phyloP scores from a whole-genome alignment of 345 rosid species.

The Sonneratia alba region DNA sequence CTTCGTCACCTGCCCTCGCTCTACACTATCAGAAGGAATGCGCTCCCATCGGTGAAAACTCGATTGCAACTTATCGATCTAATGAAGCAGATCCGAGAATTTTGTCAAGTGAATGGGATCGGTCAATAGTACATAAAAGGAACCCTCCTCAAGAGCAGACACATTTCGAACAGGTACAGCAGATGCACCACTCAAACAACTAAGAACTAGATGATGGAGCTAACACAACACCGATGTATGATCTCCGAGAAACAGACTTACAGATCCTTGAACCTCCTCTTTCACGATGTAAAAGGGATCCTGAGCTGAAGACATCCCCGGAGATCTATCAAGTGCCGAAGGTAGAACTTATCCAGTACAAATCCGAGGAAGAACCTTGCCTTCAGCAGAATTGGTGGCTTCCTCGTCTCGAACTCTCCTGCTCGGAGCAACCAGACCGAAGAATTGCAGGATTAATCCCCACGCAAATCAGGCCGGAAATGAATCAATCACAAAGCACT shows the following conservation, averaged over 20 bases:
- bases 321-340: background rate
- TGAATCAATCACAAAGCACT: background rate
- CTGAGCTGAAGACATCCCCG: slow-evolving; percentile 83
- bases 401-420: background rate
- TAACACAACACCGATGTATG: background rate
- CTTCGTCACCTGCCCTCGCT: slow-evolving; percentile 49
- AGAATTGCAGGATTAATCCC: background rate
- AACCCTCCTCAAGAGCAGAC: background rate
- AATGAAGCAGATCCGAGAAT: slow-evolving; percentile 13
- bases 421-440: background rate
- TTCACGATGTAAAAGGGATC: slow-evolving; percentile 97
- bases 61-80: slow-evolving; percentile 91
- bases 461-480: background rate
- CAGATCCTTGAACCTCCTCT: slow-evolving; percentile 98
- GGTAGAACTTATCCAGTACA: background rate
- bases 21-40: slow-evolving; percentile 45
- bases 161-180: background rate
- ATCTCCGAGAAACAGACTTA: slow-evolving; percentile 26
- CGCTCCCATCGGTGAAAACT: slow-evolving; percentile 86
- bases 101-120: background rate
- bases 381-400: background rate
- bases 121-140: background rate
- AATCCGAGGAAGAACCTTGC: background rate
- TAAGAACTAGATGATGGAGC: background rate
- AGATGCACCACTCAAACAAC: background rate